Conservation (phyloP, 2,329 filamentous ascomycete species). For the Alternaria sp. region DNA sequence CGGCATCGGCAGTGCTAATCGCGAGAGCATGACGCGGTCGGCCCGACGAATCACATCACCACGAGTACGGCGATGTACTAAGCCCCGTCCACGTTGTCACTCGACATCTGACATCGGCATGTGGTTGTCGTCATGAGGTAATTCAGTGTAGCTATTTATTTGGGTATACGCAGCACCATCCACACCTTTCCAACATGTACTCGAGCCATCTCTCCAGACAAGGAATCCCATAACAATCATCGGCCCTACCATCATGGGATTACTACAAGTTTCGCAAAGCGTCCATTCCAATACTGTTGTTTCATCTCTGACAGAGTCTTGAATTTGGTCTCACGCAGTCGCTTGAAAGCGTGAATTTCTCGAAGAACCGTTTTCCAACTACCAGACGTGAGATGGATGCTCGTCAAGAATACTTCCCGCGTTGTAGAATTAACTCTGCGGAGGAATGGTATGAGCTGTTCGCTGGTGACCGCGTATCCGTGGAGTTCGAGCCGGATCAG, state of each 20-base stretch:
- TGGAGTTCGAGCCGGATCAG: not conserved
- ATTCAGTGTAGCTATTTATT: not conserved
- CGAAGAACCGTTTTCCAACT: not conserved
- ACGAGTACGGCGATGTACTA: constrained; percentile 3
- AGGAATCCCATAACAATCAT: not conserved
- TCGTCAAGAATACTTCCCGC: not conserved
- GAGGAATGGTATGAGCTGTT: not conserved
- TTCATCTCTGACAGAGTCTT: not conserved
- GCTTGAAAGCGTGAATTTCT: not conserved
- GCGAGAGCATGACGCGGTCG: constrained; percentile 4
- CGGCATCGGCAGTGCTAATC: not conserved
- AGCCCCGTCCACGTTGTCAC: not conserved
- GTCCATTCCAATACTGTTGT: not conserved
- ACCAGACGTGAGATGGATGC: not conserved
- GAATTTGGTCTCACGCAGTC: not conserved
- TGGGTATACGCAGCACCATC: too few species aligned
- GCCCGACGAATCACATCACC: constrained; percentile 2
- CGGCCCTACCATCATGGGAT: not conserved
- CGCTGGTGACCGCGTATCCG: not conserved
- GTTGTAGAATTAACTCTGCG: not conserved
- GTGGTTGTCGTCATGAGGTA: not conserved
- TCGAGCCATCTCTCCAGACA: not conserved
- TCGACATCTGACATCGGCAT: not conserved
- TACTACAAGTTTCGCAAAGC: not conserved
- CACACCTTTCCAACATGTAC: not conserved